phyloP scores from a whole-genome alignment of 1,139 yeast species.

The Debaryomycetaceae sp. region DNA sequence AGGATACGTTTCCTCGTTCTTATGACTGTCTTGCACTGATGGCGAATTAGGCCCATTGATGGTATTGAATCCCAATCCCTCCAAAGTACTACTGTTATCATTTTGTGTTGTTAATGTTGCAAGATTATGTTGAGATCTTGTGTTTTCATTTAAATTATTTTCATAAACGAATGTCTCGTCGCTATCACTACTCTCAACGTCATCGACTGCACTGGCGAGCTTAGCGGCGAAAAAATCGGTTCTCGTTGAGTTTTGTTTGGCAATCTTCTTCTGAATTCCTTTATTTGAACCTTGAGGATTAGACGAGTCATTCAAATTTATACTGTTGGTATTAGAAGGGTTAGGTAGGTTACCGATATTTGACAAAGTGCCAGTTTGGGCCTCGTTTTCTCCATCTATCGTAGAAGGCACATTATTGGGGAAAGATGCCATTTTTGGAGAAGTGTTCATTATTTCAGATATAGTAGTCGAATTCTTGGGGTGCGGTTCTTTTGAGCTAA shows the following conservation, averaged over 20 bases:
- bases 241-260: slow-evolving; percentile 48
- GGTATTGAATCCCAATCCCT: slow-evolving; percentile 3
- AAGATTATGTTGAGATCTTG: neutral
- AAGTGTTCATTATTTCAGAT: slow-evolving; percentile 33
- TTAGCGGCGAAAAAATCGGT: slow-evolving; percentile 95
- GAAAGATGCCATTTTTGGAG: slow-evolving; percentile 28
- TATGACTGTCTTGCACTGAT: neutral
- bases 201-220: slow-evolving; percentile 91
- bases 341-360: slow-evolving; percentile 1
- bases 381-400: slow-evolving; percentile 6
- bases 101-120: slow-evolving; percentile 4
- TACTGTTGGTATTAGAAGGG: neutral
- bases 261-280: slow-evolving; percentile 16
- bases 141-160: slow-evolving; percentile 26
- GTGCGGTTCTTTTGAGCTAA: slow-evolving; percentile 34
- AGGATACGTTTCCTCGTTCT: slow-evolving; percentile 1
- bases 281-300: slow-evolving; percentile 4
- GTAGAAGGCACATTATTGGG: slow-evolving; percentile 16
- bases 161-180: slow-evolving; percentile 96
- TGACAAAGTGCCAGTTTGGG: slow-evolving; percentile 3
- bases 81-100: slow-evolving; percentile 6
- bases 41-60: slow-evolving; percentile 4
- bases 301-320: neutral
- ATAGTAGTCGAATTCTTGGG: slow-evolving; percentile 33
- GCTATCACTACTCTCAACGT: slow-evolving; percentile 78